Evolutionary conservation across 2,329 filamentous ascomycete genomes (phyloP).

Genomic region (Hymenoscyphus albidus): DNA sequence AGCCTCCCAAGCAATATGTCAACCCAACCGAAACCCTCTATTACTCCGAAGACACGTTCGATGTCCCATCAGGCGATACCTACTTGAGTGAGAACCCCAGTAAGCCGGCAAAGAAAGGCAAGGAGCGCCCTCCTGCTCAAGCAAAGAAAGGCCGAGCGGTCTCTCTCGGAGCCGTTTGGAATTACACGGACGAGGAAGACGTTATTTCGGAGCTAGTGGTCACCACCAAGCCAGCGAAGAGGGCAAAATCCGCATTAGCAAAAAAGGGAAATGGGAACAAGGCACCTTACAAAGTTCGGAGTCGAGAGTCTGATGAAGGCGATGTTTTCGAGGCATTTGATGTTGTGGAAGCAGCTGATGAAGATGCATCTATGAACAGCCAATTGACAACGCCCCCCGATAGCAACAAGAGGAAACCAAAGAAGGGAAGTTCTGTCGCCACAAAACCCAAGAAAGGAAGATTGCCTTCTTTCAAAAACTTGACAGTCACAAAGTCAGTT

Average conservation of each 20-base stretch:
- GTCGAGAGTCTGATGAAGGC: not conserved
- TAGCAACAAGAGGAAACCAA: slow-evolving; percentile 14
- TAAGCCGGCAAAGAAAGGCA: slow-evolving; percentile 7
- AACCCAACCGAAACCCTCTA: slow-evolving; percentile 18
- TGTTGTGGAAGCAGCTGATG: not conserved
- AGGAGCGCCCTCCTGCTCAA: slow-evolving; percentile 12
- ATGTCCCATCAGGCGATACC: slow-evolving; percentile 18
- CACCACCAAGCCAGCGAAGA: slow-evolving; percentile 15
- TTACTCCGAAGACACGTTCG: slow-evolving; percentile 14
- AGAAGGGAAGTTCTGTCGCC: slow-evolving; percentile 9
- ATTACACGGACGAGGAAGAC: slow-evolving; percentile 22
- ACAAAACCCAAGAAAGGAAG: slow-evolving; percentile 11
- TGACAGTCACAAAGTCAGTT: slow-evolving; percentile 26
- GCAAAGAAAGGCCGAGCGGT: slow-evolving; percentile 13
- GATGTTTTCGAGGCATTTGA: not conserved
- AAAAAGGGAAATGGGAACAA: slow-evolving; percentile 16
- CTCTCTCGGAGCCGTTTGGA: slow-evolving; percentile 20
- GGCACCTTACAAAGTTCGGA: slow-evolving; percentile 2
- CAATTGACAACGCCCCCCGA: slow-evolving; percentile 21
- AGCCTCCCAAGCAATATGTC: slow-evolving; percentile 13
- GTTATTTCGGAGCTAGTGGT: slow-evolving; percentile 8
- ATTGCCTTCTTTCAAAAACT: slow-evolving; percentile 23
- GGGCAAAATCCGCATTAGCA: slow-evolving; percentile 16
- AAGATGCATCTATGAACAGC: not conserved
- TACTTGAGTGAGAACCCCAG: slow-evolving; percentile 9